Percentiles rank a stretch among this genome's conserved stretches.
These are phyloP conservation scores for Leptosphaerulina australis DNA, from an alignment of 2,329 filamentous ascomycete species.

Conservation along the genomic window DNA sequence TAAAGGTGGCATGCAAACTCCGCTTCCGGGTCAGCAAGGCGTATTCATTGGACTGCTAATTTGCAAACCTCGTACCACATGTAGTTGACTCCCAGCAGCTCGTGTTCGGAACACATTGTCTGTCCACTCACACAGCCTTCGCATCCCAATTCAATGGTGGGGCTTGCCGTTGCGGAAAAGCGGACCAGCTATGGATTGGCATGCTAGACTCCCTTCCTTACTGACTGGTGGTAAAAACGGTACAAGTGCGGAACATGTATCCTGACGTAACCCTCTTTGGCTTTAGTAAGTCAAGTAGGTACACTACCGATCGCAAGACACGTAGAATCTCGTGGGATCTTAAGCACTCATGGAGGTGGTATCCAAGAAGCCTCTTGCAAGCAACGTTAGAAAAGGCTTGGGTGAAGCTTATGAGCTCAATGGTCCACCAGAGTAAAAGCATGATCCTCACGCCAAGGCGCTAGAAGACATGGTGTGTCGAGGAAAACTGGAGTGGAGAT, in stretches of 20 bases:
- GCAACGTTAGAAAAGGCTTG: slow-evolving; percentile 2
- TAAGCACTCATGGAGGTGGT: no score
- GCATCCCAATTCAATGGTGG: slow-evolving; percentile 4
- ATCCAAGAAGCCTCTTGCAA: slow-evolving; percentile 4
- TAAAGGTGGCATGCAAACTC: slow-evolving; percentile 1
- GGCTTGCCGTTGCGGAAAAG: slow-evolving; percentile 11
- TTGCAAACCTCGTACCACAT: slow-evolving; percentile 1
- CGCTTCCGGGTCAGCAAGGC: slow-evolving; percentile 4
- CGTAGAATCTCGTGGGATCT: no score
- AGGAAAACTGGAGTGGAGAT: slow-evolving; percentile 12
- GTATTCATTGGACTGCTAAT: slow-evolving; percentile 3
- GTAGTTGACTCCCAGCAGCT: background rate
- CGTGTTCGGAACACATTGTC: slow-evolving; percentile 5
- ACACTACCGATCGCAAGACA: no score
- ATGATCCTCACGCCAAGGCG: slow-evolving; percentile 8
- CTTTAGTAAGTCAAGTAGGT: no score
- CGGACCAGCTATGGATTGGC: background rate
- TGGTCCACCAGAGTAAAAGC: slow-evolving; percentile 9
- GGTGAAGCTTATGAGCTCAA: slow-evolving; percentile 9
- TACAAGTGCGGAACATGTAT: background rate
- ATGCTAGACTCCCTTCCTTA: slow-evolving; percentile 5
- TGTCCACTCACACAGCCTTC: slow-evolving; percentile 5
- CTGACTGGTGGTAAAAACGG: slow-evolving; percentile 8
- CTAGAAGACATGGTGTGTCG: background rate
- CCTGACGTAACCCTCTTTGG: background rate